Base-by-base conservation (phyloP, 2,329 filamentous ascomycete species). In the Raffaelea albimanens region DNA sequence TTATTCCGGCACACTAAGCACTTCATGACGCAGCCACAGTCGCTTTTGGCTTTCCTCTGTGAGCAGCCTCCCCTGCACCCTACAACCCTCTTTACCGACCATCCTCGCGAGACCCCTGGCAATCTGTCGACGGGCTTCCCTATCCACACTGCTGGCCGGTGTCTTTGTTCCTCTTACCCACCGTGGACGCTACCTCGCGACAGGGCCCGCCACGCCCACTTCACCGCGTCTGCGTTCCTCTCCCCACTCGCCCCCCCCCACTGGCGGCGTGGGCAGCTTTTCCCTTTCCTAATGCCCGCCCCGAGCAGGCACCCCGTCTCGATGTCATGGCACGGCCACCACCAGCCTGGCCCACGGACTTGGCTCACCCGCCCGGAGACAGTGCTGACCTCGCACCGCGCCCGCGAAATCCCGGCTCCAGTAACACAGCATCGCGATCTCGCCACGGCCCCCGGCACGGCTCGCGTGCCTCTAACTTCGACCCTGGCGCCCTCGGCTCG, bases 311-410 rank as follows among this genome's bases (percentile, higher is more conserved):
- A 31, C 13, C 23, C 20, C 41, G 29, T 22, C 31, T 36, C 20
- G 9, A 47, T 29, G 43, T 20, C 20, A 53, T 53, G 52, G 46
- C 50, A 36, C 44, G 46, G 46, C 45, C 43, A 31, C 45, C 43
- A 31, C 25, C 25, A 29, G 34, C 22, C 20, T 16, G 40, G 47
- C 19, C 40, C 40, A 42, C 31, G 19, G 50, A 43, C 23, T 18
- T 25, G 45, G 43, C 43, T 7, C 31, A 39, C 16, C 22, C 47
- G 5, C 34, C 40, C 19, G 31, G 36, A 16, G 43, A 43, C 25
- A n/a, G 23, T n/a, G 44, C 29, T 13, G 7, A 13, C 25, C 7
- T 13, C 7, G 25, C 25, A 29, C 25, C 25, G 16, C 40, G 38
- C 38, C 38, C 18, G 23, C n/a, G 45, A 38, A 41, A 29, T 25